Base-by-base conservation (phyloP, 805 yeast species). In the Kodamaea leandrae region DNA sequence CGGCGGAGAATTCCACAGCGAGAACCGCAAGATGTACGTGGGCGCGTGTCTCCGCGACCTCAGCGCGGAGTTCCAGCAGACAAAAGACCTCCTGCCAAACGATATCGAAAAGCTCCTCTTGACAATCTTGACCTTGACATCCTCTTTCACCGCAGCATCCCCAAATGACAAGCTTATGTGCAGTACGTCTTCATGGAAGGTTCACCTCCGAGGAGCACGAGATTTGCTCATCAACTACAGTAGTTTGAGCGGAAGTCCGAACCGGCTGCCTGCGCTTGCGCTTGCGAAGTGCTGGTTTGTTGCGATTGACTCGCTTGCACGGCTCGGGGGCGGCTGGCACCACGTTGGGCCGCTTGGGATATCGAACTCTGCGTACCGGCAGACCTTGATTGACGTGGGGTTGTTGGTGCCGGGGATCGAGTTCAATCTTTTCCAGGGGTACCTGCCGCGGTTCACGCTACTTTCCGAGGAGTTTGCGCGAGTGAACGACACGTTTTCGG, bases 341-440 rank as follows among this genome's bases (percentile, higher is more conserved):
- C 24, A 30, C 36, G 16, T 6, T 6, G 17, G 18, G 7, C 9
- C 25, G 25, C 30, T 37, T 6, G 35, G 16, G 10, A 6, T 29
- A 8, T 6, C 37, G 9, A 39, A 60, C 39, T 59, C 60, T 2
- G 63, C 50, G 19, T 66, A 61, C 46, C 61, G 63, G 42, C 62
- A 58, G 18, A 62, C 68, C 4, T 50, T 67, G 13, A 52, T 51
- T 15, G 45, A 56, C 14, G 53, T 53, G 3, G 62, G 65, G 18
- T 40, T 67, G 29, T 42, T 64, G 15, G 48, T 55, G 4, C 39
- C 41, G 7, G 47, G 48, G 2, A 29, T 39, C 10, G 51, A 50
- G 12, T 65, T 64, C 49, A 66, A 66, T 43, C 39, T 66, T 18
- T 66, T 52, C 43, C 51, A 62, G 44, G 73, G 73, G 9, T 64